phyloP scores from a whole-genome alignment of 164 flowering plant genomes.

The Liriodendron chinense region DNA sequence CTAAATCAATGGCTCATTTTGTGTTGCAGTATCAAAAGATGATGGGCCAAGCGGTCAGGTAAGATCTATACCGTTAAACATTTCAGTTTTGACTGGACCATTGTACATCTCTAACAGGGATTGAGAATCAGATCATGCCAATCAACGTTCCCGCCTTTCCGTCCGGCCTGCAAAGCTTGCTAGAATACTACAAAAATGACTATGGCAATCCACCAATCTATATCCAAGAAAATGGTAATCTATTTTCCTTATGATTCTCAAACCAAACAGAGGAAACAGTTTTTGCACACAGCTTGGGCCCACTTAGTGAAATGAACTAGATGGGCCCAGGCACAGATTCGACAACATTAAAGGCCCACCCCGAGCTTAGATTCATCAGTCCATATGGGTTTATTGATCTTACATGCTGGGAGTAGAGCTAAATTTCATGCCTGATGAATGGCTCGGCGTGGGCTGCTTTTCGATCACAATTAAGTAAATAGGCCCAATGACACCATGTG shows the following conservation, averaged over 20 bases:
- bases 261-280: no score
- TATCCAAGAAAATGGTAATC: slow-evolving; percentile 14
- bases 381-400: no score
- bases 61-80: background rate
- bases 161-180: slow-evolving; percentile 4
- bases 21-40: background rate
- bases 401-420: no score
- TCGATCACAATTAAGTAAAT: slow-evolving; percentile 6
- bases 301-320: no score
- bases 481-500: slow-evolving; percentile 29
- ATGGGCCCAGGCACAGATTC: no score
- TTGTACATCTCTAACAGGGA: background rate
- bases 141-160: background rate
- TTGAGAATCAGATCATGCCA: background rate
- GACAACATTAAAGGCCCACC: no score
- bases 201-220: slow-evolving; percentile 9
- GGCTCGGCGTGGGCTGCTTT: slow-evolving; percentile 8
- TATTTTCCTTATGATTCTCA: no score
- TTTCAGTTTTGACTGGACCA: background rate
- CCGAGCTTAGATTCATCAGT: no score
- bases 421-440: background rate
- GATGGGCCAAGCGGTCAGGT: background rate
- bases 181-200: slow-evolving; percentile 2
- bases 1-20: background rate
- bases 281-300: no score